Evolutionary conservation across 169 alveolate genomes (phyloP).

Genomic region (Eimeria praecox): DNA sequence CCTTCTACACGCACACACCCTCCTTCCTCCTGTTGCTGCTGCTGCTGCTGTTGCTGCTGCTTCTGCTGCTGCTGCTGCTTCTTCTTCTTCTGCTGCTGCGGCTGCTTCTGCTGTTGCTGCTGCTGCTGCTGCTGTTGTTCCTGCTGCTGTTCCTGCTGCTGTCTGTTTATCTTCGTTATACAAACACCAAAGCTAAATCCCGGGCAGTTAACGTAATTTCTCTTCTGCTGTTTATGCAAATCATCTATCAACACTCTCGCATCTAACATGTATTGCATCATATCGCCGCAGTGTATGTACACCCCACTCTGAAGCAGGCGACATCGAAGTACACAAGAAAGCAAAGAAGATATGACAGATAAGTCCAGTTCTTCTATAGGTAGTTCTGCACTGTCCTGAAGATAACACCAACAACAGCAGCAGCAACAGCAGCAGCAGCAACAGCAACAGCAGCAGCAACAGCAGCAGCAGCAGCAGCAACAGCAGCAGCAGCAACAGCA

Average conservation of each 20-base stretch:
- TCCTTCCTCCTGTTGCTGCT: too few species aligned
- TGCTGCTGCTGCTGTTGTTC: neutral
- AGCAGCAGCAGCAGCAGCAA: neutral
- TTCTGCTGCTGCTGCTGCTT: too few species aligned
- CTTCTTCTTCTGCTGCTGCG: too few species aligned
- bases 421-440: neutral
- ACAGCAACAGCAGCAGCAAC: neutral
- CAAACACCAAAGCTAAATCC: constrained; percentile 41
- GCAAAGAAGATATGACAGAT: neutral
- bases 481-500: neutral
- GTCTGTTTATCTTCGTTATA: neutral
- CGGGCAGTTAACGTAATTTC: constrained; percentile 23
- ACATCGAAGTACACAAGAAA: neutral
- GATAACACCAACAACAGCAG: neutral
- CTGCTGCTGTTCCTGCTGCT: neutral
- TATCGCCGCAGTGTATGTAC: constrained; percentile 37
- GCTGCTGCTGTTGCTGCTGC: too few species aligned
- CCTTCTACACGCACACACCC: too few species aligned
- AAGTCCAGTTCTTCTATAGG: neutral
- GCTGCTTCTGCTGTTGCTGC: too few species aligned
- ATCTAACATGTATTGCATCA: constrained; percentile 24
- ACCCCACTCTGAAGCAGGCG: constrained; percentile 32
- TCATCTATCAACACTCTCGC: neutral
- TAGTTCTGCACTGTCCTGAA: neutral
- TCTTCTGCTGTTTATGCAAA: neutral